Percentiles rank a stretch among this genome's conserved stretches.
These are phyloP conservation scores for Colletotrichum orchidophilum DNA, from an alignment of 2,329 filamentous ascomycete genomes.

Conservation along the genomic window DNA sequence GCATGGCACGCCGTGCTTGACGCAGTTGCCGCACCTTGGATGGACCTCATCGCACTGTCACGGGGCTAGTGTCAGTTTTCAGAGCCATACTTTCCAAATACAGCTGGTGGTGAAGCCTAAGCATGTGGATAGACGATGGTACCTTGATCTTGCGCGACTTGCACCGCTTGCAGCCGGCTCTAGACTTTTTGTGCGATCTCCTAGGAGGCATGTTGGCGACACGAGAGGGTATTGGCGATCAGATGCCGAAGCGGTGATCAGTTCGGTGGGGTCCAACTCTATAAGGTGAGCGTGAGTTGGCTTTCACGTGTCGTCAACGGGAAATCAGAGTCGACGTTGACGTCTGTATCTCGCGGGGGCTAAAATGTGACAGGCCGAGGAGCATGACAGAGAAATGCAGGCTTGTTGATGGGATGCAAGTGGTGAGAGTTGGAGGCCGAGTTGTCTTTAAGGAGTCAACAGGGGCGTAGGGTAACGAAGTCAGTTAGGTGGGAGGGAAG, in stretches of 20 bases:
- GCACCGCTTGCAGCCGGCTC: conserved; percentile 72
- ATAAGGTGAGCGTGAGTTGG: conserved; percentile 12
- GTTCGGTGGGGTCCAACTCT: conserved; percentile 15
- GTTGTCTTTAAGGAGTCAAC: conserved; percentile 3
- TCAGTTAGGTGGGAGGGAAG: neutral
- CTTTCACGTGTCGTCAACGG: conserved; percentile 25
- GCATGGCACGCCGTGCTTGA: conserved; percentile 72
- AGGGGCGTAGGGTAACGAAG: neutral
- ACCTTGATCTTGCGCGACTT: conserved; percentile 78
- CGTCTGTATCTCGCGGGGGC: conserved; percentile 8
- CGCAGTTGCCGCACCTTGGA: conserved; percentile 72
- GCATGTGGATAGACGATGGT: conserved; percentile 23
- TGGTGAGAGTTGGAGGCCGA: conserved; percentile 1
- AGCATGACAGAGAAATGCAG: conserved; percentile 23
- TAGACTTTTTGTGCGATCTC: conserved; percentile 75
- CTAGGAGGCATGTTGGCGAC: conserved; percentile 65
- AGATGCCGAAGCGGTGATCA: neutral
- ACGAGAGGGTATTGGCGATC: neutral
- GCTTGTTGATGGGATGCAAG: neutral
- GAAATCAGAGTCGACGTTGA: conserved; percentile 8
- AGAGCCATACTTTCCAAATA: neutral
- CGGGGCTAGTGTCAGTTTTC: neutral
- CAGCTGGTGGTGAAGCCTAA: neutral
- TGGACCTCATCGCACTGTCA: conserved; percentile 72
- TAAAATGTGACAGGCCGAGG: conserved; percentile 1